Conservation (phyloP, 2,329 filamentous ascomycete genomes). For the Raffaelea ambrosiae region DNA sequence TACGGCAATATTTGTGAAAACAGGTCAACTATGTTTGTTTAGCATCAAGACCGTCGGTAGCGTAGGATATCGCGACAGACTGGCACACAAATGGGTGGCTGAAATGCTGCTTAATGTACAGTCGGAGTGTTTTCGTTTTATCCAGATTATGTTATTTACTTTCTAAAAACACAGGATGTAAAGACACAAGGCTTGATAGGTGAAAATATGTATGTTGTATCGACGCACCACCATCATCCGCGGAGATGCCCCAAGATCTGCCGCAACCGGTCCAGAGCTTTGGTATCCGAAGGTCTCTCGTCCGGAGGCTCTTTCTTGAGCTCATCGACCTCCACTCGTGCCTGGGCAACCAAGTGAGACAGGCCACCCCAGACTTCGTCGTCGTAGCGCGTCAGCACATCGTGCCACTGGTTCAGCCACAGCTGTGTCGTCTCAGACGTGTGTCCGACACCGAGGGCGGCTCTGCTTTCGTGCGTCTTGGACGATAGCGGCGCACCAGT, state of each 20-base stretch:
- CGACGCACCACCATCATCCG: no score
- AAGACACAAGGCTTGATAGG: no score
- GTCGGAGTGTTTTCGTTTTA: no score
- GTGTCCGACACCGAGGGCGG: conserved; percentile 31
- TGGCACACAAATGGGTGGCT: no score
- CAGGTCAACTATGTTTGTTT: no score
- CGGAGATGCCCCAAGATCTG: conserved; percentile 31
- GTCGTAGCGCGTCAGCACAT: conserved; percentile 46
- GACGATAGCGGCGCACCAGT: conserved; percentile 1
- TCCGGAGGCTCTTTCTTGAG: conserved; percentile 20
- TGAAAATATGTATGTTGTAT: no score
- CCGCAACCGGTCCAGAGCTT: conserved; percentile 28
- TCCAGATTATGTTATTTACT: no score
- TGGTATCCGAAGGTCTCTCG: conserved; percentile 15
- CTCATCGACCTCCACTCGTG: conserved; percentile 44
- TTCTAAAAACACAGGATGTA: no score
- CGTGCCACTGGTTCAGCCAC: conserved; percentile 49
- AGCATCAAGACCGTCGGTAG: no score
- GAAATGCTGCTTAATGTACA: no score
- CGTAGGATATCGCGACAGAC: no score
- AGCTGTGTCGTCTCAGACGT: conserved; percentile 25
- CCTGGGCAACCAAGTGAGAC: conserved; percentile 44
- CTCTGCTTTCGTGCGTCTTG: conserved; percentile 5
- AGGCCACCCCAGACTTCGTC: conserved; percentile 65
- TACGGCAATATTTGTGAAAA: no score